A percentile compares a stretch with the other conserved stretches of the same genome.
These are phyloP conservation scores for Russula sp. DNA, from an alignment of 768 basidiomycete genomes.

Conservation along the genomic window DNA sequence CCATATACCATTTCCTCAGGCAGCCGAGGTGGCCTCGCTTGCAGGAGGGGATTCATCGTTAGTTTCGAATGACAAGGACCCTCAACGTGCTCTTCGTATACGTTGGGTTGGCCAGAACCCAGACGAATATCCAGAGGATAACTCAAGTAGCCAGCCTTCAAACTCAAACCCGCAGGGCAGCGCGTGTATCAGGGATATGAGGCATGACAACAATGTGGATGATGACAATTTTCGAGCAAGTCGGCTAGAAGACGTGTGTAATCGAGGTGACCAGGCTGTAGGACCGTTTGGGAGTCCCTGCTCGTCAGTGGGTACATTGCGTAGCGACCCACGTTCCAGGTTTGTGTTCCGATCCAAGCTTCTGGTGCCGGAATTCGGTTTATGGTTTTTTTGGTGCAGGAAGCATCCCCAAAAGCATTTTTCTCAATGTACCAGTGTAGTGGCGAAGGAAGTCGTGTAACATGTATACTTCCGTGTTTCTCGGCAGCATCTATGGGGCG, in stretches of 20 bases:
- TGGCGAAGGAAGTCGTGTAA: conserved; percentile 12
- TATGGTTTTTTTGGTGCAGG: background rate
- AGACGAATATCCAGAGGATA: conserved; percentile 5
- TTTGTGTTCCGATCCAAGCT: conserved; percentile 1
- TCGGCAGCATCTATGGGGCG: conserved; percentile 5
- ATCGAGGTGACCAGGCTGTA: background rate
- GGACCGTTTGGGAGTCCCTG: background rate
- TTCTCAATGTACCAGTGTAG: conserved; percentile 7
- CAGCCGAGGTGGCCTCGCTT: background rate
- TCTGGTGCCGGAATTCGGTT: background rate
- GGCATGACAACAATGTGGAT: background rate
- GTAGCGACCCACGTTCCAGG: conserved; percentile 4
- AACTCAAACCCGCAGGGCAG: background rate
- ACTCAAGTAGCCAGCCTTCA: background rate
- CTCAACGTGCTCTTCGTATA: conserved; percentile 17
- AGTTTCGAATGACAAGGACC: conserved; percentile 1
- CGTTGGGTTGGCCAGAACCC: conserved; percentile 16
- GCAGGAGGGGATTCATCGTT: conserved; percentile 5
- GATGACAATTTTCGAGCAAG: conserved; percentile 2
- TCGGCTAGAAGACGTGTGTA: conserved; percentile 1
- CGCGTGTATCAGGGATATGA: background rate
- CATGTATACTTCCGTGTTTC: conserved; percentile 8
- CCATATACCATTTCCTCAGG: conserved; percentile 26
- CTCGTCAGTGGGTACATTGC: background rate
- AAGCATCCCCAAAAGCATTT: conserved; percentile 1